Base-by-base conservation (phyloP, 164 flowering plant species). In the Aristolochia fimbriata region DNA sequence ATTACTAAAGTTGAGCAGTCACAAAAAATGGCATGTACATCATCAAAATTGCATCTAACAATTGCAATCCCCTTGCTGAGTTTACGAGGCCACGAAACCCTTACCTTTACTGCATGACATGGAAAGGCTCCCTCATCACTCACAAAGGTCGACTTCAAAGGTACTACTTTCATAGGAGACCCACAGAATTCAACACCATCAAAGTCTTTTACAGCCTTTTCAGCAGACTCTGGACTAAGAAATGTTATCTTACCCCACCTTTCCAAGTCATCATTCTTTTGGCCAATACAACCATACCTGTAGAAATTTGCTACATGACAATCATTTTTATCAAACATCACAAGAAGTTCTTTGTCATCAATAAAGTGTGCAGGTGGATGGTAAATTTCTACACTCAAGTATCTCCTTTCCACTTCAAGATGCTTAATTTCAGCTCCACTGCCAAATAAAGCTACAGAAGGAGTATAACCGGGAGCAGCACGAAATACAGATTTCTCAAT, bases 381-480 rank as follows among this genome's bases (percentile, higher is more conserved):
- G 60, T 48, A 71, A n/a, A 88, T 67, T 68, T 94, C 90, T 30
- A 94, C 88, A 27, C 76, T 72, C 65, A 94, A 73, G 65, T 22
- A 80, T 65, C 88, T 79, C 62, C 79, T 83, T 19, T 83, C 79
- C 57, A 94, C 82, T 68, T 94, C 99, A 60, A 94, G 71, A 74
- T 91, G 93, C 75, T 75, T 88, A 55, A 94, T 81, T 74, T 77
- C 80, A 54, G 93, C 99, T 69, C 99, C 97, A 75, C 88, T 76
- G 67, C 99, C 99, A 76, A 94, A 77, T 21, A 94, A 71, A 22
- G 99, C 99, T 3, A 84, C 61, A 52, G 99, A 66, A 15, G 91
- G 78, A 31, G 77, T 69, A 41, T 57, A 61, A 65, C 78, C 80
- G 47, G 71, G 65, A 31, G 82, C 80, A 41, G 77, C 97, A 64